phyloP scores from a whole-genome alignment of 2,329 filamentous ascomycete genomes.

The Pseudogymnoascus sp. region DNA sequence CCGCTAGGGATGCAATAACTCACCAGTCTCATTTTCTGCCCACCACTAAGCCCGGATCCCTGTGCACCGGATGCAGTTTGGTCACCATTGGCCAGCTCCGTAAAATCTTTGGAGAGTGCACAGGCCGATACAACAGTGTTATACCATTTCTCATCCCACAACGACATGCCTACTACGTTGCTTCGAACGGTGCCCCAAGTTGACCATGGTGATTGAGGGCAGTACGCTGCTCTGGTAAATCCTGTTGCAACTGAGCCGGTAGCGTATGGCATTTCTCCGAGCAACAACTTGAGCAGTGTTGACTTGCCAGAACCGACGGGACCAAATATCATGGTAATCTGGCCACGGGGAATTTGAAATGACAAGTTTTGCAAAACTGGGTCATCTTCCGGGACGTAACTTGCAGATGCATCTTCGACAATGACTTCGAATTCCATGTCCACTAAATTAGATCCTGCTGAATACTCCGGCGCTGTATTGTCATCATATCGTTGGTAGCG shows the following conservation, averaged over 20 bases:
- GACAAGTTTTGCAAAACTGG: neutral
- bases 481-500: neutral
- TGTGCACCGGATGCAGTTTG: conserved; percentile 20
- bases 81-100: conserved; percentile 23
- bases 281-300: conserved; percentile 38
- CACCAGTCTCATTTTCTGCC: conserved; percentile 13
- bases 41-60: conserved; percentile 23
- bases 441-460: neutral
- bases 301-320: conserved; percentile 47
- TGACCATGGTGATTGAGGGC: conserved; percentile 21
- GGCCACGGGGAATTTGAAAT: neutral
- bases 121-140: conserved; percentile 17
- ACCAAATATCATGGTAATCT: conserved; percentile 20
- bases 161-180: conserved; percentile 13
- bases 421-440: neutral
- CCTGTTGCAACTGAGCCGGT: conserved; percentile 31
- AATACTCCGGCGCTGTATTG: neutral
- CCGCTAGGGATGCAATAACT: neutral
- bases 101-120: conserved; percentile 17
- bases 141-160: conserved; percentile 15
- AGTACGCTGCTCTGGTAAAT: conserved; percentile 29
- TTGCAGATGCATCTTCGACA: neutral
- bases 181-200: conserved; percentile 13
- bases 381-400: neutral
- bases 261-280: conserved; percentile 30